Evolutionary conservation across 1,139 yeast genomes (phyloP).

Genomic region (Zygotorulaspora mrakii): DNA sequence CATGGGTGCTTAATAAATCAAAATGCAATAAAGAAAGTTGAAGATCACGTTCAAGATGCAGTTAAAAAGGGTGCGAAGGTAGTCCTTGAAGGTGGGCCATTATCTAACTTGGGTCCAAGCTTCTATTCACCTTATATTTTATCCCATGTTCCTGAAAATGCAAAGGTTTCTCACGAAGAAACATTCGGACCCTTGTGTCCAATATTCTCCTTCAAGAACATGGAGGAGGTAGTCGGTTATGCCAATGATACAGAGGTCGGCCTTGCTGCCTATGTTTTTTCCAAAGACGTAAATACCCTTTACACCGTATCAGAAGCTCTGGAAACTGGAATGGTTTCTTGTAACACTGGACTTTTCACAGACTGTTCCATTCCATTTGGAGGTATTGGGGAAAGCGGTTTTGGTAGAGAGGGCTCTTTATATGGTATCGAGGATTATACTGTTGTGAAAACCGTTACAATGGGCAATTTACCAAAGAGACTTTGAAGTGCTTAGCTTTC

Average conservation of each 20-base stretch:
- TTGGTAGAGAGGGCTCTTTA: conserved; percentile 77
- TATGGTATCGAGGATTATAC: conserved; percentile 75
- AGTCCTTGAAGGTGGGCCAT: conserved; percentile 60
- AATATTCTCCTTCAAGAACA: conserved; percentile 57
- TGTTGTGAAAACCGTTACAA: conserved; percentile 56
- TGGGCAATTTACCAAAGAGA: conserved; percentile 38
- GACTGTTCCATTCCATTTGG: conserved; percentile 77
- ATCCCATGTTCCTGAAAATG: conserved; percentile 58
- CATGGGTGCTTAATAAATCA: conserved; percentile 82
- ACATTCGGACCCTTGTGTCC: conserved; percentile 92
- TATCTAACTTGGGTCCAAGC: conserved; percentile 64
- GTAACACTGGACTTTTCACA: conserved; percentile 68
- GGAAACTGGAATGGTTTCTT: conserved; percentile 79
- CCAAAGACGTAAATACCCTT: conserved; percentile 58
- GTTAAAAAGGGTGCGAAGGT: conserved; percentile 64
- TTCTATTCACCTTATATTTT: conserved; percentile 78
- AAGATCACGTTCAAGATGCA: conserved; percentile 71
- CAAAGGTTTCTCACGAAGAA: conserved; percentile 67
- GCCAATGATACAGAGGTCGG: conserved; percentile 75
- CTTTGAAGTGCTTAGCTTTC: no score
- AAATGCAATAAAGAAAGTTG: conserved; percentile 64
- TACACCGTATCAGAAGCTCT: conserved; percentile 66
- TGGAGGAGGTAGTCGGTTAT: conserved; percentile 62
- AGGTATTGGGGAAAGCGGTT: conserved; percentile 75
- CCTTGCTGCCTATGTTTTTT: conserved; percentile 75